Conservation (phyloP, 495 filamentous ascomycete species). For the Pyrenopolyporus hunteri region DNA sequence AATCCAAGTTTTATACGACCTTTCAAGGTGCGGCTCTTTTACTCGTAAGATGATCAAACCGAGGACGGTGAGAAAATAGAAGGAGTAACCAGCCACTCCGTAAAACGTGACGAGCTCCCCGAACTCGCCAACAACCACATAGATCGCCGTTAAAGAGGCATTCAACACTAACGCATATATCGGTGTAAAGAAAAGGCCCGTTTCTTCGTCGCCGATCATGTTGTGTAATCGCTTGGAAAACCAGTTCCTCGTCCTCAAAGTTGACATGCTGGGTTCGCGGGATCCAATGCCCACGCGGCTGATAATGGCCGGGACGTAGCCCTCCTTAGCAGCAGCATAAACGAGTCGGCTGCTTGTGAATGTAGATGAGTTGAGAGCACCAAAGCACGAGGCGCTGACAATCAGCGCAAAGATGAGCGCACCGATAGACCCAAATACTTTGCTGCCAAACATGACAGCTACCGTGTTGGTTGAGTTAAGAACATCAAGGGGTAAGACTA, state of each 20-base stretch:
- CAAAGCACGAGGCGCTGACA: constrained; percentile 86
- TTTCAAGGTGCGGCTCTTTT: constrained; percentile 83
- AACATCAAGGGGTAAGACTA: constrained; percentile 81
- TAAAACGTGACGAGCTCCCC: constrained; percentile 92
- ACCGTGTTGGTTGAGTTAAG: constrained; percentile 90
- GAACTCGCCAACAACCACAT: constrained; percentile 89
- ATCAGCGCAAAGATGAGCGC: constrained; percentile 86
- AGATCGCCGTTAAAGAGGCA: constrained; percentile 68
- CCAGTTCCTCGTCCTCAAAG: constrained; percentile 65
- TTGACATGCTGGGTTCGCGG: constrained; percentile 43
- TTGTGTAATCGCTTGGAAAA: constrained; percentile 60
- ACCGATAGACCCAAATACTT: constrained; percentile 85
- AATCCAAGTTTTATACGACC: constrained; percentile 95
- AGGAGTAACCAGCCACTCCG: constrained; percentile 93
- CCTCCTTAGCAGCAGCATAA: constrained; percentile 94
- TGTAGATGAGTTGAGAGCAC: constrained; percentile 90
- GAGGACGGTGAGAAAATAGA: constrained; percentile 95
- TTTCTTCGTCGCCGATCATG: constrained; percentile 65
- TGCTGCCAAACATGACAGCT: constrained; percentile 88
- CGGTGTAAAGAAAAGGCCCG: constrained; percentile 80
- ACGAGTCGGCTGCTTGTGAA: constrained; percentile 92
- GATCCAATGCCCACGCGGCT: constrained; percentile 78
- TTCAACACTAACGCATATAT: constrained; percentile 90
- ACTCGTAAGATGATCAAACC: constrained; percentile 90
- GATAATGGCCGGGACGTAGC: constrained; percentile 85